phyloP scores from a whole-genome alignment of 2,329 filamentous ascomycete genomes.

The Fusarium sp. region DNA sequence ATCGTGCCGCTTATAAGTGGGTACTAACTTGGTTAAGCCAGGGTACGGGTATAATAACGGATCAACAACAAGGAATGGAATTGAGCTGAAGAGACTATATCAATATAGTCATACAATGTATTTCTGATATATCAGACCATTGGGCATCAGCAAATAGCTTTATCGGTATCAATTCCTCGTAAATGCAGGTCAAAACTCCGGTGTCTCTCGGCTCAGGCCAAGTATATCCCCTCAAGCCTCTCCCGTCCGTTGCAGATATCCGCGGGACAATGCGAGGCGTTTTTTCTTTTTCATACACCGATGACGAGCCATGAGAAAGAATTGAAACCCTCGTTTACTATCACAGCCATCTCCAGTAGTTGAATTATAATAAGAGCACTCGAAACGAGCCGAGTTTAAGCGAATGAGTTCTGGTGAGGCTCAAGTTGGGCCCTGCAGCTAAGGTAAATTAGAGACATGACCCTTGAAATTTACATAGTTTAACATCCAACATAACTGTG shows the following conservation, averaged over 20 bases:
- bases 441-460: background rate
- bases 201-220: conserved; percentile 2
- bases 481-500: background rate
- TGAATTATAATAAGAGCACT: background rate
- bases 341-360: too few relatives aligned
- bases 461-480: background rate
- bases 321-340: background rate
- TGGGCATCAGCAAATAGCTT: background rate
- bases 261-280: conserved; percentile 10
- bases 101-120: background rate
- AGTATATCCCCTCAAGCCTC: conserved; percentile 6
- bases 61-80: background rate
- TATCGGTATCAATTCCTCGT: background rate
- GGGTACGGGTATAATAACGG: background rate
- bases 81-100: background rate
- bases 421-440: conserved; percentile 12
- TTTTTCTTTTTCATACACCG: conserved; percentile 24
- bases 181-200: background rate
- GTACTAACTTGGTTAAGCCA: conserved; percentile 10
- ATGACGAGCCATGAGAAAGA: conserved; percentile 25
- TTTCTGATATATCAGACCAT: background rate
- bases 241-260: background rate
- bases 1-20: conserved; percentile 44
- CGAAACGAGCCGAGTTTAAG: too few relatives aligned
- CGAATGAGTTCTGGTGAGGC: conserved; percentile 1